phyloP scores from a whole-genome alignment of 306 rosid genomes.

The Glycine soja region DNA sequence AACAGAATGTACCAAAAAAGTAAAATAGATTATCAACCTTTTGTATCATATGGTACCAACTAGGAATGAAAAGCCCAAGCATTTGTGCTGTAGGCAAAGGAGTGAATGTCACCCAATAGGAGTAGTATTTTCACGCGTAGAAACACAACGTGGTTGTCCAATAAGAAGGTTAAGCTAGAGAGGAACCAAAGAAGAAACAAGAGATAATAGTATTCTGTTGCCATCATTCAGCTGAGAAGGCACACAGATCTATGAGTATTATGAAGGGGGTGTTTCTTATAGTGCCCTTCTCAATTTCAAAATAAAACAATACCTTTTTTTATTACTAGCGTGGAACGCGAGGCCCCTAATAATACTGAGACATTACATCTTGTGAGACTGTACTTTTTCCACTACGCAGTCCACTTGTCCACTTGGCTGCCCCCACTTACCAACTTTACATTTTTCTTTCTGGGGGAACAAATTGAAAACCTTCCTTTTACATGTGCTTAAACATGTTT shows the following conservation, averaged over 20 bases:
- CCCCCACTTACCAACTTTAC: too few species aligned
- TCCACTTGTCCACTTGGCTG: too few species aligned
- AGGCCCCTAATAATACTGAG: neutral
- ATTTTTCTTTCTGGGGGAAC: neutral
- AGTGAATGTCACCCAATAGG: too few species aligned
- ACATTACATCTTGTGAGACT: too few species aligned
- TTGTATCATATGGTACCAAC: neutral
- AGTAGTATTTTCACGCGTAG: slow-evolving; percentile 6
- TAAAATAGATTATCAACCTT: neutral
- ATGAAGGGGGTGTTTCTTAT: too few species aligned
- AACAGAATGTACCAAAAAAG: neutral
- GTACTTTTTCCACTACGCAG: too few species aligned
- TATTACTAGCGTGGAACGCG: slow-evolving; percentile 45
- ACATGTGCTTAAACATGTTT: neutral
- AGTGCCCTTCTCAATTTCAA: neutral
- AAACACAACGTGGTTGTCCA: slow-evolving; percentile 31
- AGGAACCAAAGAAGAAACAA: slow-evolving; percentile 51
- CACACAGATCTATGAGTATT: neutral
- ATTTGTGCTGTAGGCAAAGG: slow-evolving; percentile 37
- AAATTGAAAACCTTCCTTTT: neutral
- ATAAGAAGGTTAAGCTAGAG: slow-evolving; percentile 43
- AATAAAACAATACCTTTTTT: slow-evolving; percentile 22
- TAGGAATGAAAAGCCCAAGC: slow-evolving; percentile 42
- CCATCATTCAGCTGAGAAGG: slow-evolving; percentile 44
- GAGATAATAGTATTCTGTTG: slow-evolving; percentile 55